Base-by-base conservation (phyloP, 345 rosid species). In the Acer saccharum region DNA sequence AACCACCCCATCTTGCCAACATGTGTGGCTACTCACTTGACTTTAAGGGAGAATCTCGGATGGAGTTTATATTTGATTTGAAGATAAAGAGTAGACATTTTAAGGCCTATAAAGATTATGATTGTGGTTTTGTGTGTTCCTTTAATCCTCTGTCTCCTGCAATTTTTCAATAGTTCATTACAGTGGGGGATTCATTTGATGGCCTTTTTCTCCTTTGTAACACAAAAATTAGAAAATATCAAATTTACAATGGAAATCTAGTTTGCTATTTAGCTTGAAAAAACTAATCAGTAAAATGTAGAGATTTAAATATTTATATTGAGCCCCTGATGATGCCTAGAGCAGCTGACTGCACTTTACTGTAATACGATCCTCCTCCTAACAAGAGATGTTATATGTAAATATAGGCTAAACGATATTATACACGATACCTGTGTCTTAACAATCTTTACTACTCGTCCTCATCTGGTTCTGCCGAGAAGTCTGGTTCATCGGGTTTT, bases 401-500 rank as follows among this genome's bases (percentile, higher is more conserved):
- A 1, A n/a, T 32, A 10, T 20, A n/a, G 43, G 27, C 20, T 61
- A 57, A 60, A 48, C 55, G 39, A 35, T 35, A 48, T 46, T 41
- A 21, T 11, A 60, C 50, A 68, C 32, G 61, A 68, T 21, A 21
- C 12, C 16, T 4, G 27, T 58, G 63, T 62, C 77, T 57, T 48
- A 27, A 10, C 35, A 6, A 54, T 54, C n/a, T 54, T 43, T 50
- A 65, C 52, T 35, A 65, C 18, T 88, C 85, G 10, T 91, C 89
- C 10, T 91, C 89, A 35, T 90, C 89, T 25, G 78, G 81, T 79
- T 87, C 96, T 0, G 73, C 78, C 0, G 90, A 91, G 81, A 93
- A 93, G 81, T 89, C 92, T n/a, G 96, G 93, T 84, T 94, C 98
- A 60, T 92, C 93, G 1, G 98, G 97, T 69, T 93, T 90, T 70